phyloP scores from a whole-genome alignment of 441 rosid species.

The Syzygium syzygioides region DNA sequence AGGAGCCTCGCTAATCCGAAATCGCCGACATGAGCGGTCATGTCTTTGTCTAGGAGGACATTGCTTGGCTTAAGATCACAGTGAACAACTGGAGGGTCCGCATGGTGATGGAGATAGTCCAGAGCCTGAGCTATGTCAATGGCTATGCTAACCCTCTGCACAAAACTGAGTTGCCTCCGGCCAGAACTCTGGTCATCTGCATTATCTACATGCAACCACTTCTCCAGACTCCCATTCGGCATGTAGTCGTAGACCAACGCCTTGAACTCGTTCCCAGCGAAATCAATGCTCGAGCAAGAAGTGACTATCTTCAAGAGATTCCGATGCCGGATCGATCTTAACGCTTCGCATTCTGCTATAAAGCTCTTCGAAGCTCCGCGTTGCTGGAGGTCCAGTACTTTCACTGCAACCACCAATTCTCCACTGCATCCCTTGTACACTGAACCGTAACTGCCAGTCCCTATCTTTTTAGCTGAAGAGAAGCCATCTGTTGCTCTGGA shows the following conservation, averaged over 20 bases:
- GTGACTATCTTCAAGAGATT: constrained; percentile 28
- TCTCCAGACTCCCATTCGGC: constrained; percentile 33
- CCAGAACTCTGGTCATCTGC: constrained; percentile 3
- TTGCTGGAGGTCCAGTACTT: neutral
- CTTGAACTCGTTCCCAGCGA: constrained; percentile 31
- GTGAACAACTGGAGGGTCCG: constrained; percentile 28
- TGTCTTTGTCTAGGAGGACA: constrained; percentile 19
- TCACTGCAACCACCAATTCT: neutral
- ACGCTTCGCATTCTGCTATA: neutral
- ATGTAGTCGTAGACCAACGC: constrained; percentile 36
- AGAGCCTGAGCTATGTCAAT: constrained; percentile 39
- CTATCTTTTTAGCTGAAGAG: constrained; percentile 24
- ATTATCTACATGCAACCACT: constrained; percentile 17
- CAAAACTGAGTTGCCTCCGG: neutral
- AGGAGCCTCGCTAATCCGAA: constrained; percentile 22
- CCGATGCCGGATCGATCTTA: constrained; percentile 8
- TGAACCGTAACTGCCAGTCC: constrained; percentile 36
- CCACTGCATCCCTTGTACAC: neutral
- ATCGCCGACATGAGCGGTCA: constrained; percentile 23
- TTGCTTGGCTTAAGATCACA: constrained; percentile 35
- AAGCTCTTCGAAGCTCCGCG: neutral
- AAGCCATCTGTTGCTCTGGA: constrained; percentile 26
- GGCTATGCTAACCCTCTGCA: constrained; percentile 30
- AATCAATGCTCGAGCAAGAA: constrained; percentile 26
- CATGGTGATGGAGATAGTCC: constrained; percentile 38